Conservation (phyloP, 192 early-diverging fungal species). For the Coemansia sp. region DNA sequence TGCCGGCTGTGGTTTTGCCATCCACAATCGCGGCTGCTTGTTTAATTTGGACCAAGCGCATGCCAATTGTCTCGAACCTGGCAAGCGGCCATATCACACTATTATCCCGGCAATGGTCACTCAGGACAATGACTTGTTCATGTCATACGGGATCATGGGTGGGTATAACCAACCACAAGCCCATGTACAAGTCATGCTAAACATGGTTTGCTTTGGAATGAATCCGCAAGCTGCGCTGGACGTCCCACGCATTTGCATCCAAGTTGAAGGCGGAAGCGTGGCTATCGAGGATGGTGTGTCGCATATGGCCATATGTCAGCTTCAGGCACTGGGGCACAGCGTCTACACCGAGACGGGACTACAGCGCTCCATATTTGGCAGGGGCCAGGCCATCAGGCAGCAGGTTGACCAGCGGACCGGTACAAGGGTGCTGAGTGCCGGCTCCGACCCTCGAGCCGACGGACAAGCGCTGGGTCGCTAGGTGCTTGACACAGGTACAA, state of each 20-base stretch:
- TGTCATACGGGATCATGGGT: slow-evolving; percentile 64
- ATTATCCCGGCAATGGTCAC: slow-evolving; percentile 76
- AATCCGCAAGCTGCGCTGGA: slow-evolving; percentile 71
- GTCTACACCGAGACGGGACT: slow-evolving; percentile 52
- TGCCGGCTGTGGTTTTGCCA: slow-evolving; percentile 62
- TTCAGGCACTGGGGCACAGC: slow-evolving; percentile 63
- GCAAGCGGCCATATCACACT: slow-evolving; percentile 79
- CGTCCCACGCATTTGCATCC: slow-evolving; percentile 67
- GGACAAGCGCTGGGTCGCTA: slow-evolving; percentile 61
- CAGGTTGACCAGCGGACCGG: slow-evolving; percentile 41
- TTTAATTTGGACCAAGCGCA: slow-evolving; percentile 63
- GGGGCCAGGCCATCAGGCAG: slow-evolving; percentile 71
- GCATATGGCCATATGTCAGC: slow-evolving; percentile 39
- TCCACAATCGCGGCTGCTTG: slow-evolving; percentile 71
- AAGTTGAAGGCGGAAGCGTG: slow-evolving; percentile 34
- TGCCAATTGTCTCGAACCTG: slow-evolving; percentile 66
- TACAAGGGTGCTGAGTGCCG: slow-evolving; percentile 53
- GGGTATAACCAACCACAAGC: slow-evolving; percentile 84
- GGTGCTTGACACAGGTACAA: not conserved
- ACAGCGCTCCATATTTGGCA: slow-evolving; percentile 64
- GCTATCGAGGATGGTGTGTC: slow-evolving; percentile 68
- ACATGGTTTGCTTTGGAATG: slow-evolving; percentile 60
- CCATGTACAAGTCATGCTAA: slow-evolving; percentile 78
- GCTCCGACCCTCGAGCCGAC: slow-evolving; percentile 63
- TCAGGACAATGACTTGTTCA: slow-evolving; percentile 17